Evolutionary conservation across 768 basidiomycete species (phyloP), one percentile per base, ranked within the genome.

Genomic region (Termitomyces sp.): DNA sequence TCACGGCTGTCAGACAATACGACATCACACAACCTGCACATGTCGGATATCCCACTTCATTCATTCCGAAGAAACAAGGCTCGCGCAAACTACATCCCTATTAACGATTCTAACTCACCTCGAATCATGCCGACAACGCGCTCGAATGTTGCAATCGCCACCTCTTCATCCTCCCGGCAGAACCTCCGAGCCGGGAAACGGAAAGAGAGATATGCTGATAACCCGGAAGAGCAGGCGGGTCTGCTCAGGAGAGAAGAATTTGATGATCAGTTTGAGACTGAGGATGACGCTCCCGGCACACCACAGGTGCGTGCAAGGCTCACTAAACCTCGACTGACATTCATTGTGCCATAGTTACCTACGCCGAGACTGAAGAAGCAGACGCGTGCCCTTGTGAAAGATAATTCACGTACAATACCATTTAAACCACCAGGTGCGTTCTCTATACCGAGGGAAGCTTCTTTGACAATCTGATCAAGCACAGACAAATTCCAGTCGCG

Each of bases 21-120:
- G 31, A 19, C 38, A 55, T 23, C 28, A 52, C 17, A 37, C 31
- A 31, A 31, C 23, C 12, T 48, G 54, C 54, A 48, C 60, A 86
- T 85, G 84, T 80, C 85, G 70, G 86, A 87, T 73, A 89, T 88
- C 70, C 86, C 86, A n/a, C 73, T 89, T 54, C 81, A 75, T 63
- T 75, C 76, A 63, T 73, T 87, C 66, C 72, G 80, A 78, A 74
- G 77, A 71, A 76, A 75, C 61, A 78, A 74, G 64, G 62, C 74
- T 59, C 75, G 74, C 69, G 68, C 75, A 58, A 78, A 75, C 53
- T 80, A 82, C 73, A 63, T 72, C 60, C 78, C 72, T 63, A 73
- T 82, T 31, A 59, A 63, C 56, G 71, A 73, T 67, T 55, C 60
- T 42, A 57, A 68, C 51, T 64, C 63, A 51, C 42, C 64, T 14